Evolutionary conservation across 2,329 filamentous ascomycete genomes (phyloP).

Genomic region (Lasiodiplodia theobromae): DNA sequence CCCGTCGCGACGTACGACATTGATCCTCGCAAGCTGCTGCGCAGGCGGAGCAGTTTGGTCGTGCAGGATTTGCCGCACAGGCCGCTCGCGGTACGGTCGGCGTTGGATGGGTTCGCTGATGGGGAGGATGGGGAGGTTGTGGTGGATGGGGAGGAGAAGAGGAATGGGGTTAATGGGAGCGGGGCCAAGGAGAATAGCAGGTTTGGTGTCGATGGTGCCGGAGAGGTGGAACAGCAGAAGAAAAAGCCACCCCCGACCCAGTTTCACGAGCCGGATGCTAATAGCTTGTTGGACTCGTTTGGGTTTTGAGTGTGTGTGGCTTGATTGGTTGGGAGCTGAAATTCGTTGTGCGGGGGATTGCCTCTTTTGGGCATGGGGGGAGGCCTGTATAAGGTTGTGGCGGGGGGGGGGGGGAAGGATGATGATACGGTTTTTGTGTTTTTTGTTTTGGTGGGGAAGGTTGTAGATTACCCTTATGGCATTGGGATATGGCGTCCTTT

Average conservation of each 20-base stretch:
- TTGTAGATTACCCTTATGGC: slow-evolving; percentile 6
- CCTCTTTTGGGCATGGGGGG: no score
- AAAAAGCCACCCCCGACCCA: slow-evolving; percentile 72
- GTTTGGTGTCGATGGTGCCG: slow-evolving; percentile 7
- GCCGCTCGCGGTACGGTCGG: slow-evolving; percentile 36
- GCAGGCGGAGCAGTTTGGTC: slow-evolving; percentile 77
- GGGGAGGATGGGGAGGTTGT: slow-evolving; percentile 35
- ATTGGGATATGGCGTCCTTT: not conserved
- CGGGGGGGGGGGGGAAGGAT: not conserved
- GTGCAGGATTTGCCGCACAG: slow-evolving; percentile 72
- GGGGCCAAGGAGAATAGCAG: slow-evolving; percentile 20
- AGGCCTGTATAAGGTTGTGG: not conserved
- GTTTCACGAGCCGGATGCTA: slow-evolving; percentile 92
- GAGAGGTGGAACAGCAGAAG: slow-evolving; percentile 42
- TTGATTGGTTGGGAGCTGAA: not conserved
- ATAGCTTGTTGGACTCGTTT: slow-evolving; percentile 88
- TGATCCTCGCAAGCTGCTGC: slow-evolving; percentile 72
- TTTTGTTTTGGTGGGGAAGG: not conserved
- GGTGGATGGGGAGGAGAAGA: slow-evolving; percentile 30
- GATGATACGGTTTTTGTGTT: not conserved
- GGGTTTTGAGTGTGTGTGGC: slow-evolving; percentile 67
- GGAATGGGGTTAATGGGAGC: slow-evolving; percentile 31
- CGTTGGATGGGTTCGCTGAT: slow-evolving; percentile 31
- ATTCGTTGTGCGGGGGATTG: no score
- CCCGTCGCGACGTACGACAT: slow-evolving; percentile 44